Evolutionary conservation across 768 basidiomycete genomes (phyloP).

Genomic region (Suillus bovinus): DNA sequence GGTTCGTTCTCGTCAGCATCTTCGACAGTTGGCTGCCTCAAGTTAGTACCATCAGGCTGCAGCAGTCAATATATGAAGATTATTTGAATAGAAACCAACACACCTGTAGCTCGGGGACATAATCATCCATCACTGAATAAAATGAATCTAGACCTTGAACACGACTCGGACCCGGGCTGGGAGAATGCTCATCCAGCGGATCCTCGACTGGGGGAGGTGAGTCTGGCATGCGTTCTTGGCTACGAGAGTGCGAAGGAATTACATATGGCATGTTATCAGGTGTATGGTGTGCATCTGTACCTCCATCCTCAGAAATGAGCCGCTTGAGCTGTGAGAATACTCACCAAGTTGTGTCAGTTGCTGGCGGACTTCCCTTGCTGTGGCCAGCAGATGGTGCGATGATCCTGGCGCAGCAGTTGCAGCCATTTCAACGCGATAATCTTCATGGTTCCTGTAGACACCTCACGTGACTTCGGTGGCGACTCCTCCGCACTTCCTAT

Average conservation of each 20-base stretch:
- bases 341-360: neutral
- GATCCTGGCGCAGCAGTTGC: neutral
- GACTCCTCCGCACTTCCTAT: neutral
- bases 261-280: no score
- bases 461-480: neutral
- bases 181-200: neutral
- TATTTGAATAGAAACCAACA: no score
- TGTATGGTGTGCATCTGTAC: no score
- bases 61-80: no score
- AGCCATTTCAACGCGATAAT: neutral
- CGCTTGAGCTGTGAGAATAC: no score
- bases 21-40: neutral
- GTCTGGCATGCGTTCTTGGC: neutral
- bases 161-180: neutral
- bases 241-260: neutral
- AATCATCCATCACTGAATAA: no score
- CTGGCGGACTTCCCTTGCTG: neutral
- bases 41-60: no score
- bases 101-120: no score
- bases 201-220: no score
- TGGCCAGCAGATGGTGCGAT: neutral
- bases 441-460: neutral
- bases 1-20: no score
- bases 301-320: no score
- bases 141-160: no score